Conservation (phyloP, 2,329 filamentous ascomycete species). For the Cladorrhinum sp. region DNA sequence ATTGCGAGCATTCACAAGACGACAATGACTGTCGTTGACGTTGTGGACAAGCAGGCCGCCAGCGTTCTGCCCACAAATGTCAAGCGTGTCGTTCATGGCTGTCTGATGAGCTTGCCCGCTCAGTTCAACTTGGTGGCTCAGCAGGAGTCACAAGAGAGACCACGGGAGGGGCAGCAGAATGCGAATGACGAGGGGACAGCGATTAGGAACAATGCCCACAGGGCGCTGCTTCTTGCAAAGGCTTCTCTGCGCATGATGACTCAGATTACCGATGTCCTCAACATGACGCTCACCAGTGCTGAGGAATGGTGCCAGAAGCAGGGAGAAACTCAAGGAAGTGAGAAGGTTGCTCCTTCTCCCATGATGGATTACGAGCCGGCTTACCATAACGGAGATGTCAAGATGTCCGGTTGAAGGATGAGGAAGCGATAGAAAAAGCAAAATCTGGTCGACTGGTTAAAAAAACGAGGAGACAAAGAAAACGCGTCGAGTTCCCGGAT, state of each 20-base stretch:
- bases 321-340: constrained; percentile 49
- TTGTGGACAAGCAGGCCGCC: constrained; percentile 87
- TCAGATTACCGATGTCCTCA: constrained; percentile 82
- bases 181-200: constrained; percentile 42
- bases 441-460: background rate
- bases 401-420: constrained; percentile 1
- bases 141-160: constrained; percentile 29
- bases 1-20: constrained; percentile 77
- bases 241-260: constrained; percentile 93
- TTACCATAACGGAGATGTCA: background rate
- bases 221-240: constrained; percentile 79
- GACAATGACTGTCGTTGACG: constrained; percentile 76
- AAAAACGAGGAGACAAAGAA: background rate
- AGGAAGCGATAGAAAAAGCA: background rate
- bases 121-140: constrained; percentile 67
- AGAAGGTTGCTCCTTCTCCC: constrained; percentile 7
- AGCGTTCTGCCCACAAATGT: constrained; percentile 89
- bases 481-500: background rate
- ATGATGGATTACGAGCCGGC: background rate
- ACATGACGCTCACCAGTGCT: constrained; percentile 84
- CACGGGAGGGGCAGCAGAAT: constrained; percentile 26
- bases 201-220: constrained; percentile 61
- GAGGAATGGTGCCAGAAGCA: constrained; percentile 87
- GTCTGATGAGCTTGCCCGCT: constrained; percentile 80
- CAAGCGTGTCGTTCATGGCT: constrained; percentile 73